Conservation (phyloP, 2,329 filamentous ascomycete species). For the Aspergillus phoenicis region DNA sequence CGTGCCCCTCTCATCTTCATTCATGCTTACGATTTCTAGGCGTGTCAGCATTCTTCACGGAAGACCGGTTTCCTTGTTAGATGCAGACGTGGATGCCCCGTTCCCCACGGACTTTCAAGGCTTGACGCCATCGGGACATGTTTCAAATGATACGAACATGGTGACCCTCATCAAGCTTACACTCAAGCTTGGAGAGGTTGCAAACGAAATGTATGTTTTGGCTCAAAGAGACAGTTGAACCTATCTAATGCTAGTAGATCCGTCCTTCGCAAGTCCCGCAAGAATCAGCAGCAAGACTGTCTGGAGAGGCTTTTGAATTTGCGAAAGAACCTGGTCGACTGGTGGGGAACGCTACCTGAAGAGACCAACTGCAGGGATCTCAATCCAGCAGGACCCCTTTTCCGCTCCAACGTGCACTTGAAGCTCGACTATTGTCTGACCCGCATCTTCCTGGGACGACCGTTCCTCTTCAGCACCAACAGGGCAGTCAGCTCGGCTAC, state of each 20-base stretch:
- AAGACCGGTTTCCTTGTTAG: slow-evolving; percentile 56
- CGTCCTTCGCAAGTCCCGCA: slow-evolving; percentile 42
- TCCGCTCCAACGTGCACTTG: slow-evolving; percentile 55
- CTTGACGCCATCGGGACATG: slow-evolving; percentile 45
- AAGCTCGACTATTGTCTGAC: slow-evolving; percentile 57
- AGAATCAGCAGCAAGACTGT: slow-evolving; percentile 43
- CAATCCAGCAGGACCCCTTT: slow-evolving; percentile 44
- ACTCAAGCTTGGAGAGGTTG: slow-evolving; percentile 43
- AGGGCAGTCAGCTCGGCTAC: slow-evolving; percentile 31
- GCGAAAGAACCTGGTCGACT: slow-evolving; percentile 44
- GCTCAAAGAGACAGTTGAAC: too few species aligned
- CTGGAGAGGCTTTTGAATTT: slow-evolving; percentile 43
- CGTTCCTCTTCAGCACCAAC: slow-evolving; percentile 53
- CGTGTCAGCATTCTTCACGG: slow-evolving; percentile 61
- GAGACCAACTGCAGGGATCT: slow-evolving; percentile 46
- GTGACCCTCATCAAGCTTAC: slow-evolving; percentile 51
- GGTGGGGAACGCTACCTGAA: slow-evolving; percentile 46
- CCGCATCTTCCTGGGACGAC: slow-evolving; percentile 57
- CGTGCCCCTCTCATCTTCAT: background rate
- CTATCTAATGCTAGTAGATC: slow-evolving; percentile 36
- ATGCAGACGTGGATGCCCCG: slow-evolving; percentile 57
- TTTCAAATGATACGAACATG: slow-evolving; percentile 52
- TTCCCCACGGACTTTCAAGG: slow-evolving; percentile 53
- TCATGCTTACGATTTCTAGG: slow-evolving; percentile 33
- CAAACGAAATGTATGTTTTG: slow-evolving; percentile 43